Base-by-base conservation (phyloP, 2,329 filamentous ascomycete species). In the Orbilia blumenaviensis region DNA sequence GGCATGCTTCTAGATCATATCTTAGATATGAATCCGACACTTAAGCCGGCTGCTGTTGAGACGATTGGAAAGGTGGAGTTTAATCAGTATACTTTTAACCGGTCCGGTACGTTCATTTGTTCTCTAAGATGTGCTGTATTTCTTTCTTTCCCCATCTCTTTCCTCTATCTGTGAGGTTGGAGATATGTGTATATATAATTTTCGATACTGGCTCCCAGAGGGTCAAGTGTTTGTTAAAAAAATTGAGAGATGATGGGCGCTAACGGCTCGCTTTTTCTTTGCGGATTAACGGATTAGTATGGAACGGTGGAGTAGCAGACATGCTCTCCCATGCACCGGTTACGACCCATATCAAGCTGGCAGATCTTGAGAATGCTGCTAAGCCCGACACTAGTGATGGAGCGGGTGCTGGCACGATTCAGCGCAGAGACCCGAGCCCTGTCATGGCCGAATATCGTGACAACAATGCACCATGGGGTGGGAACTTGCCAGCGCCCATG, bases 231-330 rank as follows among this genome's bases (percentile, higher is more conserved):
- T n/a, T n/a, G n/a, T n/a, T n/a, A n/a, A n/a, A n/a, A n/a, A n/a
- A n/a, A 41, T 16, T 5, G 12, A 41, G 2, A n/a, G 12, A 41
- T 12, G 2, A 14, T 41, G 36, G n/a, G 36, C 6, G 46, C 46
- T 50, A 50, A 50, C 23, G 12, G 8, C 12, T 16, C 2, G 14
- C 9, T 16, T n/a, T n/a, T n/a, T n/a, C n/a, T n/a, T 8, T 44
- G 10, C n/a, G n/a, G 7, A 10, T 10, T 5, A 23, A 44, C 2
- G n/a, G n/a, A 54, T 29, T 68, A 75, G 71, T 63, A 21, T 75
- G 71, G 71, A 75, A 75, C 27, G 36, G 36, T 2, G 71, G 71
- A 5, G 10, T 75, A 10, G 54, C 71, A 4, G 63, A 68, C n/a
- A 68, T 68, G n/a, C 34, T 75, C 10, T 68, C 71, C 18, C 63